Evolutionary conservation across 805 yeast species (phyloP), one percentile per base, ranked within the genome.

Genomic region (Yamadazyma paraphyllophila): DNA sequence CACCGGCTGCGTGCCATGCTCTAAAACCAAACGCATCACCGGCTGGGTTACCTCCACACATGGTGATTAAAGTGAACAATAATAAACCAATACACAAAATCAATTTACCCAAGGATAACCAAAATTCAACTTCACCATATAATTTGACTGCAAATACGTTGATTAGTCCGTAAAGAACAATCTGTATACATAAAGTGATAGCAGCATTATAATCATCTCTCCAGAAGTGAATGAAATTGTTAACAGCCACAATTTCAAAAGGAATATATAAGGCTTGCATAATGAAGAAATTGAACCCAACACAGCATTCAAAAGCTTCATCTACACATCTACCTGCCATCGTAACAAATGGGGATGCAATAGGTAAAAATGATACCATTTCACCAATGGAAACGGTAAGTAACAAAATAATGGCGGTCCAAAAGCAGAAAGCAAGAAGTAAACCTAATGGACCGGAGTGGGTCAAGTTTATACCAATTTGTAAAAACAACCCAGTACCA

Each of bases 211-310:
- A 76, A 52, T 72, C 78, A 44, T 63, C 69, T 50, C 76, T 59
- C 80, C 81, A 76, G 53, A 61, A 76, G 53, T 75, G 82, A 31
- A 81, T 62, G 70, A 80, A 74, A 20, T 80, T 74, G 47, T 80
- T 78, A 44, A 76, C 76, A 53, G 71, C 68, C 15, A 73, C 69
- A 44, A 74, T 64, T 66, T 76, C 61, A 66, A 73, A 73, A 10
- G 80, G 79, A 52, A 74, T 71, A 51, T 71, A 72, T 45, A 72
- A 60, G 7, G 53, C 44, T 38, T 55, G 49, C 54, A 50, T 50
- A 27, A 50, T 41, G 45, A 40, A 50, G 30, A 50, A 67, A 51
- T 66, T 67, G 67, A 69, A 66, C 7, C 71, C 72, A 40, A 64
- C 49, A 7, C 69, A 66, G 51, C 67, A 67, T 15, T 67, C 73